Conservation (phyloP, 2,329 filamentous ascomycete genomes). For the Plenodomus biglobosus region DNA sequence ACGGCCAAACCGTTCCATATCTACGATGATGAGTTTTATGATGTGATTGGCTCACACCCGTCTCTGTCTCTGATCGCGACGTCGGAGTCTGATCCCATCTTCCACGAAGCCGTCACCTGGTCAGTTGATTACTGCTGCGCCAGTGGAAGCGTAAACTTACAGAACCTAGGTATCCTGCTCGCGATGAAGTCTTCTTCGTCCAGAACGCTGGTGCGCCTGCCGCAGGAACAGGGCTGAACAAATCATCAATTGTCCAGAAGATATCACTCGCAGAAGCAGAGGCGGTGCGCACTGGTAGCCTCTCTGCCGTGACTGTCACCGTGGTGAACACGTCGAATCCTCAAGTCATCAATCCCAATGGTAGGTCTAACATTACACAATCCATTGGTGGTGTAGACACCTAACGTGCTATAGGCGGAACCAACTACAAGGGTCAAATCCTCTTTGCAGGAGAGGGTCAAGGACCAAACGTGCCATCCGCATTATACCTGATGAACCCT, state of each 20-base stretch:
- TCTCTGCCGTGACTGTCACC: conserved; percentile 22
- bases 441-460: conserved; percentile 31
- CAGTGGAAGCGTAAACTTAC: not conserved
- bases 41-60: conserved; percentile 26
- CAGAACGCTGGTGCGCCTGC: conserved; percentile 28
- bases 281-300: conserved; percentile 23
- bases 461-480: conserved; percentile 21
- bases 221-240: conserved; percentile 28
- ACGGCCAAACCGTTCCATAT: conserved; percentile 28
- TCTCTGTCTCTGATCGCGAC: conserved; percentile 26
- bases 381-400: not conserved
- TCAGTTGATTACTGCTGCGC: not conserved
- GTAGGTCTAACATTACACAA: not conserved
- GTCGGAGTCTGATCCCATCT: conserved; percentile 25
- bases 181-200: conserved; percentile 30
- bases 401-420: conserved; percentile 3
- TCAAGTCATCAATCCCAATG: conserved; percentile 30
- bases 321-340: conserved; percentile 26
- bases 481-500: conserved; percentile 28
- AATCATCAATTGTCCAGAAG: conserved; percentile 30
- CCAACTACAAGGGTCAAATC: conserved; percentile 25
- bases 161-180: conserved; percentile 12
- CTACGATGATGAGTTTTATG: conserved; percentile 29
- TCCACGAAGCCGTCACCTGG: conserved; percentile 30
- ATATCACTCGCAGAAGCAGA: conserved; percentile 28